phyloP scores from a whole-genome alignment of 495 filamentous ascomycete species.

The Trichoderma virens region DNA sequence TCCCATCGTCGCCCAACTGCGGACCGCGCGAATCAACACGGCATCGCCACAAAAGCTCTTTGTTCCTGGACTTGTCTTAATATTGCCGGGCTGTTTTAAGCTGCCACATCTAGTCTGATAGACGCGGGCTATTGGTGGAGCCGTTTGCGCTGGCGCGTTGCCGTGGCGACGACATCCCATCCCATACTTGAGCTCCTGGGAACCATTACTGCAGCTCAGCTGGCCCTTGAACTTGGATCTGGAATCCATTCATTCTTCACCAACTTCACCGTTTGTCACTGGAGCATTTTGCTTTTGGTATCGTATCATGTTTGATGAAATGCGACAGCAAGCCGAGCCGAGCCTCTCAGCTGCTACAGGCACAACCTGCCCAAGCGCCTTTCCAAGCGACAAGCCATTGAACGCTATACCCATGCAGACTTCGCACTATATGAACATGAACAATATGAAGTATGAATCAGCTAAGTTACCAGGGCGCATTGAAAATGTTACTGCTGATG shows the following conservation, averaged over 20 bases:
- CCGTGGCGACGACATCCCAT: background rate
- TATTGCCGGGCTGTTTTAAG: background rate
- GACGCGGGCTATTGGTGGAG: background rate
- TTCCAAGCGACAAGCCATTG: constrained; percentile 29
- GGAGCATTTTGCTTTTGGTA: constrained; percentile 12
- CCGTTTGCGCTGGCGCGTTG: background rate
- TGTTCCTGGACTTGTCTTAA: constrained; percentile 4
- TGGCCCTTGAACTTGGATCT: constrained; percentile 1
- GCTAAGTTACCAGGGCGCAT: constrained; percentile 29
- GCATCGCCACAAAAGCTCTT: background rate
- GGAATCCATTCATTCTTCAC: background rate
- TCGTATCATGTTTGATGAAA: constrained; percentile 33
- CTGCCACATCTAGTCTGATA: background rate
- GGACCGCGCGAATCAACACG: background rate
- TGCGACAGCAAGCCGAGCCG: constrained; percentile 35
- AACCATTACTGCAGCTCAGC: background rate
- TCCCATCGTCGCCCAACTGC: background rate
- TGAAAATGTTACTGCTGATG: constrained; percentile 14
- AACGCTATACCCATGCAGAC: constrained; percentile 43
- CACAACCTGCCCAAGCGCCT: constrained; percentile 31
- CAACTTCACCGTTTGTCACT: background rate
- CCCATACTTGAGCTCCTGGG: background rate
- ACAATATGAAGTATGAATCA: constrained; percentile 42
- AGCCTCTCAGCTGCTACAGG: constrained; percentile 21
- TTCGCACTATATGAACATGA: constrained; percentile 49